Base-by-base conservation (phyloP, 164 flowering plant species). In the Vitis amurensis region DNA sequence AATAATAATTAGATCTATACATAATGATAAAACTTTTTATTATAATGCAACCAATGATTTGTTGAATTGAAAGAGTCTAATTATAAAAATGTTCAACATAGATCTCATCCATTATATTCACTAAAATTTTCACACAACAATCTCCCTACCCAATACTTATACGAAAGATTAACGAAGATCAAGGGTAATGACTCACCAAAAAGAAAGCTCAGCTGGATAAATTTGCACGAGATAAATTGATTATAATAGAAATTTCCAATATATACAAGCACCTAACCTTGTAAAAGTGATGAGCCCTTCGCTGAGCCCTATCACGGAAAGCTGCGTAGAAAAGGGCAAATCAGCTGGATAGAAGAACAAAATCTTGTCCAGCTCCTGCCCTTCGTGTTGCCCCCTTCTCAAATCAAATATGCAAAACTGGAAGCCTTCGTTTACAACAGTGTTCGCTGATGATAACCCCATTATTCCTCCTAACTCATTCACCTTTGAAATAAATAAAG, bases 271-370 rank as follows among this genome's bases (percentile, higher is more conserved):
- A 1, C 67, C 72, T 23, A 17, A 92, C 98, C 97, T 87, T 31
- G 97, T 92, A 71, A 94, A 92, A 2, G 97, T 94, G 71, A 94
- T 91, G 44, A 94, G 90, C 15, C 97, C 97, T 84, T 94, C 98
- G 62, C 97, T 92, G 50, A 94, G 95, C 29, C 98, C 97, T 30
- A 91, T 86, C 1, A 94, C 88, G 44, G 97, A 94, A 44, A 94
- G 92, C 72, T 91, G 97, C 0, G 80, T 61, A 1, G 97, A 77
- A 48, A 92, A 81, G 49, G 92, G 87, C 67, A 85, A 82, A 77
- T 91, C 95, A 30, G 90, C 77, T 9, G 98, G 98, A 75, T 67
- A 88, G 86, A 92, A 94, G 66, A 89, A 92, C 57, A 94, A 76
- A 51, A 94, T 89, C 83, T 94, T 94, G 79, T 94, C 98, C 59